phyloP scores from a whole-genome alignment of 129 eudicot species.

The Smallanthus sonchifolius region DNA sequence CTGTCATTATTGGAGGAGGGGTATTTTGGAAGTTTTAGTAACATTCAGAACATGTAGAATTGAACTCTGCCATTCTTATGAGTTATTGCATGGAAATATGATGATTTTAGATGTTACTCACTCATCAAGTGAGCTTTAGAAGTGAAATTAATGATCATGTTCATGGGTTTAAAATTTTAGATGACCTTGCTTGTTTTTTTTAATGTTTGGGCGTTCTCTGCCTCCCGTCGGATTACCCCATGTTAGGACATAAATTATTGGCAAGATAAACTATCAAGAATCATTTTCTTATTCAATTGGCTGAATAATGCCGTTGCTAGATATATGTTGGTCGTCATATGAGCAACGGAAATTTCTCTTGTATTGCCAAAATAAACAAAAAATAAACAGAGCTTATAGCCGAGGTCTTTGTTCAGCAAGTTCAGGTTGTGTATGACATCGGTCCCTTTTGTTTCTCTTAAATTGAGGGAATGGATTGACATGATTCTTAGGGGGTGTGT shows the following conservation, averaged over 20 bases:
- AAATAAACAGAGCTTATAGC: not conserved
- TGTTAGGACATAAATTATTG: slow-evolving; percentile 5
- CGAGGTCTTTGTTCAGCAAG: not conserved
- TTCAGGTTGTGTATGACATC: not conserved
- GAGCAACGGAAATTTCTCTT: not conserved
- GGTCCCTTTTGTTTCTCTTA: not conserved
- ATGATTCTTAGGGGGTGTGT: not conserved
- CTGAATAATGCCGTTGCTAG: not conserved
- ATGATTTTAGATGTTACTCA: not conserved
- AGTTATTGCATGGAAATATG: not conserved
- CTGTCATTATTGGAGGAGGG: not conserved
- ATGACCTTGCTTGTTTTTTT: not conserved
- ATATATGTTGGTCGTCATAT: not conserved
- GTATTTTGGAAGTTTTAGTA: not conserved
- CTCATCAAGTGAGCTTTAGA: not conserved
- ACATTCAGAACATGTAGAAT: not conserved
- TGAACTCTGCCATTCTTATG: not conserved
- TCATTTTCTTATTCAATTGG: not conserved
- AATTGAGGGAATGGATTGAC: not conserved
- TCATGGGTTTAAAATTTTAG: no score
- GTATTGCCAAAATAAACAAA: not conserved
- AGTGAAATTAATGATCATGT: not conserved
- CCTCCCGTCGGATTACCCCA: not conserved
- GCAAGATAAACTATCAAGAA: not conserved
- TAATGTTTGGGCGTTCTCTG: not conserved